Evolutionary conservation across 2,329 filamentous ascomycete genomes (phyloP).

Genomic region (Epichloe typhina): DNA sequence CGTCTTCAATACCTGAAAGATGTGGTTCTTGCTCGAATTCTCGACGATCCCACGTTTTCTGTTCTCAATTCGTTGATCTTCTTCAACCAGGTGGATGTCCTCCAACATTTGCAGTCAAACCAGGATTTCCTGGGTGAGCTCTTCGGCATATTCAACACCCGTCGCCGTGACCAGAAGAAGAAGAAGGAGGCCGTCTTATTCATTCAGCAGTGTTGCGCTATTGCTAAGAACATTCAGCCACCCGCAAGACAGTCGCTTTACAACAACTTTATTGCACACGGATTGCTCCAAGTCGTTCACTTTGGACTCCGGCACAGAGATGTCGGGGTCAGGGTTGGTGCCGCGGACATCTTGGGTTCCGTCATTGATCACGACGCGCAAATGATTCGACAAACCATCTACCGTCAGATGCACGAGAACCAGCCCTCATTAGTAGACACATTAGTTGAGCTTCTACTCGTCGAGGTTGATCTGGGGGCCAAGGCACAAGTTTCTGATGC

Average conservation of each 20-base stretch:
- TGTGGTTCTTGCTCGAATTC: constrained; percentile 88
- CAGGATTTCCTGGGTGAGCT: constrained; percentile 66
- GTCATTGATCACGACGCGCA: constrained; percentile 92
- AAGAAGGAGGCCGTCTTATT: constrained; percentile 94
- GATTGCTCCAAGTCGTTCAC: constrained; percentile 78
- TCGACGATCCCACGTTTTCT: constrained; percentile 95
- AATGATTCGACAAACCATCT: constrained; percentile 87
- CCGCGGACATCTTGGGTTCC: constrained; percentile 83
- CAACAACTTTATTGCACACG: constrained; percentile 78
- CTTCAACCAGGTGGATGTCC: constrained; percentile 97
- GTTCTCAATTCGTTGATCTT: constrained; percentile 97
- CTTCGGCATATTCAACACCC: constrained; percentile 68
- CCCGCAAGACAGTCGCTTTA: constrained; percentile 70
- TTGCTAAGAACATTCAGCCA: constrained; percentile 87
- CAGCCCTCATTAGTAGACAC: constrained; percentile 79
- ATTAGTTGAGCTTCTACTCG: constrained; percentile 77
- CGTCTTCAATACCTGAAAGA: constrained; percentile 94
- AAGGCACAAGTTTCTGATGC: constrained; percentile 94
- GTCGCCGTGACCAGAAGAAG: constrained; percentile 50
- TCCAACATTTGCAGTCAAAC: constrained; percentile 85
- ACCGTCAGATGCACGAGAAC: constrained; percentile 81
- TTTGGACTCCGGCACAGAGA: constrained; percentile 80
- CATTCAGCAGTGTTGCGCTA: constrained; percentile 88
- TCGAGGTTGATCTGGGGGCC: constrained; percentile 85
- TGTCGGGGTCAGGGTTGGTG: constrained; percentile 75